Conservation (phyloP, 176 grass and related monocot species). For the Zoysia pacifica region DNA sequence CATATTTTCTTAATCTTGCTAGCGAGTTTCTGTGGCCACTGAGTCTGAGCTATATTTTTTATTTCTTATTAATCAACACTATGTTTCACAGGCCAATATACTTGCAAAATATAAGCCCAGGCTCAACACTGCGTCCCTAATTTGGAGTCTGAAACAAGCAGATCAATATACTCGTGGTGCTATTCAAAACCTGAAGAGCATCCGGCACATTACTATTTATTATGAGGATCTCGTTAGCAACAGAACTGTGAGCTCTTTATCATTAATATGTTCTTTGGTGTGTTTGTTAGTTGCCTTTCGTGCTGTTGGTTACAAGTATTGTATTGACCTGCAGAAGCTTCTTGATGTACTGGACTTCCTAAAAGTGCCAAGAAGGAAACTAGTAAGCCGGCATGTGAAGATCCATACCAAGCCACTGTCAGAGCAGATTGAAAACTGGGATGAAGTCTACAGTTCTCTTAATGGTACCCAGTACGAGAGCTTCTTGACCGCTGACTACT, state of each 20-base stretch:
- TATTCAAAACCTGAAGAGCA: constrained; percentile 60
- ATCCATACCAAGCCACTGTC: constrained; percentile 71
- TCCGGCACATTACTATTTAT: constrained; percentile 61
- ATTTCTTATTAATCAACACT: background rate
- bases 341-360: constrained; percentile 76
- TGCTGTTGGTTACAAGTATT: constrained; percentile 8
- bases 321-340: constrained; percentile 53
- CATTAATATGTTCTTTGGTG: background rate
- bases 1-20: background rate
- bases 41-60: constrained; percentile 24
- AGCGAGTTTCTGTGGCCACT: background rate
- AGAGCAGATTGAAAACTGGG: constrained; percentile 82
- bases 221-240: constrained; percentile 81
- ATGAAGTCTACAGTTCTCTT: constrained; percentile 61
- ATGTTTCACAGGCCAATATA: constrained; percentile 55
- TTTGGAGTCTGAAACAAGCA: constrained; percentile 46
- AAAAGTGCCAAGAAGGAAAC: constrained; percentile 50
- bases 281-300: background rate
- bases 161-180: constrained; percentile 51
- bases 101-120: constrained; percentile 78
- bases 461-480: constrained; percentile 68
- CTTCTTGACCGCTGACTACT: constrained; percentile 78
- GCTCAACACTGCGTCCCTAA: constrained; percentile 66
- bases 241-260: constrained; percentile 60
- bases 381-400: constrained; percentile 77